These are phyloP conservation scores for Lunularia cruciata DNA, from an alignment of 225 moss, liverwort and hornwort genomes.

Conservation along the genomic window DNA sequence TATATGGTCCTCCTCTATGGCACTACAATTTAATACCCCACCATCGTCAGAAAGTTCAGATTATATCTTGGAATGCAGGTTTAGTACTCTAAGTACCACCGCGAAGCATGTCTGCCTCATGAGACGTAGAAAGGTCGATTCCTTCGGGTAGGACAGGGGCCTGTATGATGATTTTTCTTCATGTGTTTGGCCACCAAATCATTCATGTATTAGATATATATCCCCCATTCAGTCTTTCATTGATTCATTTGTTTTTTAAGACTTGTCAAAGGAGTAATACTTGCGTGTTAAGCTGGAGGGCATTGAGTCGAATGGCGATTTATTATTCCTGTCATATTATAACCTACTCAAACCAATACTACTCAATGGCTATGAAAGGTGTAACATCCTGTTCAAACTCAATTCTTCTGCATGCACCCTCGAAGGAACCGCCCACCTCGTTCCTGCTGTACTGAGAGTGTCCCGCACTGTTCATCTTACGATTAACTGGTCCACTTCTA, in stretches of 20 bases:
- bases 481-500: too few relatives aligned
- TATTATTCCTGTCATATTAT: too few relatives aligned
- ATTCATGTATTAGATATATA: constrained; percentile 37
- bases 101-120: constrained; percentile 23
- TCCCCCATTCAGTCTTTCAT: constrained; percentile 28
- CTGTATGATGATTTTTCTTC: constrained; percentile 31
- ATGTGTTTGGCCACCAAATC: constrained; percentile 30
- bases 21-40: constrained; percentile 22
- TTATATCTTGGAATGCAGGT: constrained; percentile 30
- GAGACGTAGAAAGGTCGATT: constrained; percentile 17
- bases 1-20: constrained; percentile 7
- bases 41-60: constrained; percentile 24
- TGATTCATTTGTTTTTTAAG: constrained; percentile 23
- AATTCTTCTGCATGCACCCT: too few relatives aligned
- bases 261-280: too few relatives aligned
- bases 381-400: too few relatives aligned
- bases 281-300: too few relatives aligned
- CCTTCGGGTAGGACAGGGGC: constrained; percentile 24
- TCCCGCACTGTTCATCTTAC: too few relatives aligned
- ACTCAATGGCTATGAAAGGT: too few relatives aligned
- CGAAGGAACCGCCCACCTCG: too few relatives aligned
- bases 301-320: too few relatives aligned
- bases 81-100: constrained; percentile 21
- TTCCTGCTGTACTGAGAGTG: too few relatives aligned
- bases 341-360: too few relatives aligned